phyloP scores from a whole-genome alignment of 2,329 filamentous ascomycete genomes.

The Elsinoe batatas region DNA sequence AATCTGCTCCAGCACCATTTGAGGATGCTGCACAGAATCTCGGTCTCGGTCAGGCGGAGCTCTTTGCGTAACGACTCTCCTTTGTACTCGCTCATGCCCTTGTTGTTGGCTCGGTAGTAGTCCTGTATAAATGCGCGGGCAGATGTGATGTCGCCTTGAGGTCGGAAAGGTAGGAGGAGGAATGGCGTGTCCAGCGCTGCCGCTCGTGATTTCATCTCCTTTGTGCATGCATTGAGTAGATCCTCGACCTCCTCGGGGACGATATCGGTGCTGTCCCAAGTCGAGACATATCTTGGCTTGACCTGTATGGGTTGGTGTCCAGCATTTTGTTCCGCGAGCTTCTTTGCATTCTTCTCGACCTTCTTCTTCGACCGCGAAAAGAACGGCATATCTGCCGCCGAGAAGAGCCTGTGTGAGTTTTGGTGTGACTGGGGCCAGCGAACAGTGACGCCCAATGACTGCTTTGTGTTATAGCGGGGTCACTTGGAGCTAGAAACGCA shows the following conservation, averaged over 20 bases:
- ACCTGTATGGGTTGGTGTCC: constrained; percentile 44
- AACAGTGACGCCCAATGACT: neutral
- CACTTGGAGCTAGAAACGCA: neutral
- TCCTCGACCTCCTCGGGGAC: constrained; percentile 87
- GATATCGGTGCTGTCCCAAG: constrained; percentile 72
- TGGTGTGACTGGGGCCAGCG: neutral
- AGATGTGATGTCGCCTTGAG: constrained; percentile 81
- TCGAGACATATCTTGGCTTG: constrained; percentile 74
- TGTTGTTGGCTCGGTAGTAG: constrained; percentile 66
- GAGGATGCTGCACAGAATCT: constrained; percentile 86
- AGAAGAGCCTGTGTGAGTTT: neutral
- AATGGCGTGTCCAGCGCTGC: constrained; percentile 84
- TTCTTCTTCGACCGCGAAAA: constrained; percentile 63
- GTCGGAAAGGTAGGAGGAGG: constrained; percentile 85
- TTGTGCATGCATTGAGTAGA: constrained; percentile 71
- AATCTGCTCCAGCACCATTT: constrained; percentile 99
- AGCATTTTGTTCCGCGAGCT: constrained; percentile 40
- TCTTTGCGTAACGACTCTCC: constrained; percentile 72
- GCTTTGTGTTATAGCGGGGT: neutral
- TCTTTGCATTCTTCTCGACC: constrained; percentile 55
- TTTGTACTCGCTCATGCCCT: constrained; percentile 46
- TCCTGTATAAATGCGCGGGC: constrained; percentile 87
- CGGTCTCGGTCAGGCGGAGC: constrained; percentile 68
- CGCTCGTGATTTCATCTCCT: constrained; percentile 78
- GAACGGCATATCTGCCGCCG: constrained; percentile 41